Evolutionary conservation across 306 rosid species (phyloP).

Genomic region (Prunus davidiana): DNA sequence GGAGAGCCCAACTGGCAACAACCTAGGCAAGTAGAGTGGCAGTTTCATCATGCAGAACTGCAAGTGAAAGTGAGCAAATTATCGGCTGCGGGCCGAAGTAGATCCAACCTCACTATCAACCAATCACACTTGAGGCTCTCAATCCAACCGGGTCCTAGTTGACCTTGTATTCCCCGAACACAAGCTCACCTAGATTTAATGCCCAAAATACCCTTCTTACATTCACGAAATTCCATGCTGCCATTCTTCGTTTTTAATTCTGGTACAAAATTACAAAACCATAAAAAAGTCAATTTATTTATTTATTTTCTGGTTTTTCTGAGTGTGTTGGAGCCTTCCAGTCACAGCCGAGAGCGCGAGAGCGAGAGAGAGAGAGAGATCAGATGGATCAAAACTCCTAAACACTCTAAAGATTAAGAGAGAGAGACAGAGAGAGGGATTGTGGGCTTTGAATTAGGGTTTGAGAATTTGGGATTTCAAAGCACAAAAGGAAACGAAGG

Average conservation of each 20-base stretch:
- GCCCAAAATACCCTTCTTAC: constrained; percentile 29
- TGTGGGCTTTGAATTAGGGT: constrained; percentile 9
- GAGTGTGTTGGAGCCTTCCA: neutral
- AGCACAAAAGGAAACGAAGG: constrained; percentile 5
- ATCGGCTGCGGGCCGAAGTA: neutral
- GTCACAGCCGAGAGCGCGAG: constrained; percentile 1
- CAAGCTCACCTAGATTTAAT: neutral
- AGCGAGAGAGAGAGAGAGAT: constrained; percentile 16
- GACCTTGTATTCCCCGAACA: neutral
- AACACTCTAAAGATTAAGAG: neutral
- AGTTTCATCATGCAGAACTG: neutral
- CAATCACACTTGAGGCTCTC: neutral
- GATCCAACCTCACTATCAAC: neutral
- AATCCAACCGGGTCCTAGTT: neutral
- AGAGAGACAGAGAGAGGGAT: constrained; percentile 5
- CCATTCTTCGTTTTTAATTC: neutral
- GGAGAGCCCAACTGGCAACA: neutral
- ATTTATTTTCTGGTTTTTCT: neutral
- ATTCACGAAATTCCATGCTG: constrained; percentile 19
- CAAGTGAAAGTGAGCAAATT: neutral
- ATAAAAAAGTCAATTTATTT: constrained; percentile 16
- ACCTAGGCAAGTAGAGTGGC: neutral
- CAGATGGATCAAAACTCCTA: constrained; percentile 17
- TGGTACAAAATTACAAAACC: neutral
- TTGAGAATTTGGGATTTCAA: constrained; percentile 12